Conservation (phyloP, 164 flowering plant species). For the Magnolia kwangsiensis region DNA sequence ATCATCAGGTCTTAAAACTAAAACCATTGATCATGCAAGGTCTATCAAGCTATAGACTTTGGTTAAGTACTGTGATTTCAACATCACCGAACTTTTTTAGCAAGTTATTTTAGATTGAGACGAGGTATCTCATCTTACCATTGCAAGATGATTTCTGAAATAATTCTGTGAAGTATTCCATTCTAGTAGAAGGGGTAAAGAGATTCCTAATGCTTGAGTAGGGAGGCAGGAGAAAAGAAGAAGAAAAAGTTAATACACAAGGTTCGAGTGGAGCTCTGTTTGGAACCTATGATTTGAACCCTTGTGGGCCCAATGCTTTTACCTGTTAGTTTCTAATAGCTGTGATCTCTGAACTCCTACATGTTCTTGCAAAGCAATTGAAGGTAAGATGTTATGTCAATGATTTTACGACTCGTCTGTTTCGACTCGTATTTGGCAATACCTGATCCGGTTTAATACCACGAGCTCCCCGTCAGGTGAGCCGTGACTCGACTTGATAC, state of each 20-base stretch:
- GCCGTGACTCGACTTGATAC: too few species aligned
- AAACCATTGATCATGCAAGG: too few species aligned
- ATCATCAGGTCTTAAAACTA: too few species aligned
- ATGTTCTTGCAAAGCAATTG: background rate
- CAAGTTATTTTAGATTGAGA: background rate
- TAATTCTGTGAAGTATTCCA: background rate
- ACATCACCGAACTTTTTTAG: background rate
- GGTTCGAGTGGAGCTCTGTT: background rate
- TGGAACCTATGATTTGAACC: background rate
- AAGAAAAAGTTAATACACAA: background rate
- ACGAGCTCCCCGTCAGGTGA: too few species aligned
- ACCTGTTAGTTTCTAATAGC: background rate
- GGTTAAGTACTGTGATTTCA: background rate
- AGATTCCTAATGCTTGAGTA: background rate
- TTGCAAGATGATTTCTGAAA: background rate
- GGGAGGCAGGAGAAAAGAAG: background rate
- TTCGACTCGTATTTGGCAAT: too few species aligned
- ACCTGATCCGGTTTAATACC: too few species aligned
- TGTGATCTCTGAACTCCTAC: background rate
- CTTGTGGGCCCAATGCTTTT: background rate
- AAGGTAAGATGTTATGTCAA: too few species aligned
- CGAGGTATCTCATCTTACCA: background rate
- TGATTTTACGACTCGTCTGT: too few species aligned
- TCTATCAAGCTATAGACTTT: background rate
- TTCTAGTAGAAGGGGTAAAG: background rate